Evolutionary conservation across 768 basidiomycete genomes (phyloP).

Genomic region (Psilocybe tampanensis): DNA sequence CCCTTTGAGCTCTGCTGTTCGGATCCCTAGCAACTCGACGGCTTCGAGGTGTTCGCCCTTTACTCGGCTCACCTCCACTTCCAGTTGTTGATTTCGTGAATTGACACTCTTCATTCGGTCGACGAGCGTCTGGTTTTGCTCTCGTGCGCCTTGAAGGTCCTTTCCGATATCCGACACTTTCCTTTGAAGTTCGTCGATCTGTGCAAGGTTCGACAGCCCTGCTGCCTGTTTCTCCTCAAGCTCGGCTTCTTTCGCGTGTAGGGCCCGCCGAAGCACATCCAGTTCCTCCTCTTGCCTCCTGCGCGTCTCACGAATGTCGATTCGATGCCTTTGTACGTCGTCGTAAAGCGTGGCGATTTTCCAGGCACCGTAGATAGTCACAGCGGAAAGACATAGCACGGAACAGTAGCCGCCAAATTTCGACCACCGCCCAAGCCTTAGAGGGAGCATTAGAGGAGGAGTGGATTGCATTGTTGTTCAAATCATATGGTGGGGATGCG

Average conservation of each 20-base stretch:
- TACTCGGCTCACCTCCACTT: conserved; percentile 17
- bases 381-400: conserved; percentile 31
- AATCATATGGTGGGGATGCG: conserved; percentile 11
- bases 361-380: conserved; percentile 29
- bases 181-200: conserved; percentile 17
- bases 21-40: conserved; percentile 36
- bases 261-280: conserved; percentile 16
- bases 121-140: conserved; percentile 20
- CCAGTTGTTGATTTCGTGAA: conserved; percentile 20
- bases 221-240: conserved; percentile 22
- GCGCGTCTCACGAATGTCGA: conserved; percentile 6
- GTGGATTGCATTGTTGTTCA: conserved; percentile 13
- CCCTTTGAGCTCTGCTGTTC: conserved; percentile 50
- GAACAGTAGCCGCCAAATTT: conserved; percentile 24
- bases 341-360: conserved; percentile 25
- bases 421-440: conserved; percentile 11
- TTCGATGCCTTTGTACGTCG: conserved; percentile 16
- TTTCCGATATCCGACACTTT: conserved; percentile 18
- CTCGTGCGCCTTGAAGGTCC: conserved; percentile 20
- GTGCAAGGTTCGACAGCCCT: conserved; percentile 15
- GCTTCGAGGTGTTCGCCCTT: conserved; percentile 25
- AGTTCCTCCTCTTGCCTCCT: conserved; percentile 18
- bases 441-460: conserved; percentile 10
- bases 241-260: conserved; percentile 22
- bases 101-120: conserved; percentile 18